Evolutionary conservation across 164 flowering plant species (phyloP), one percentile per base, ranked within the genome.

Genomic region (Vitis riparia): DNA sequence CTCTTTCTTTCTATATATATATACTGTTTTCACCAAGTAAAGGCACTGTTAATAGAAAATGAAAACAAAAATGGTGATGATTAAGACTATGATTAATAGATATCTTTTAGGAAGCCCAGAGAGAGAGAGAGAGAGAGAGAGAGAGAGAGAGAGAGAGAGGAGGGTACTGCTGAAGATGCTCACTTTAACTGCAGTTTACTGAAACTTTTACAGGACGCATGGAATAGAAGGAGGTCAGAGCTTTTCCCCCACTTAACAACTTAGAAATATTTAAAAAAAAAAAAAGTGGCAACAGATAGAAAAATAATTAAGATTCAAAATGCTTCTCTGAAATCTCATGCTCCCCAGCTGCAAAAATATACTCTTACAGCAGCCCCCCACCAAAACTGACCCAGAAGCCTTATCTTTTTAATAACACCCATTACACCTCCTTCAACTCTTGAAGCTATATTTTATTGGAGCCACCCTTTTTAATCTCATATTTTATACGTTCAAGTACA

Each of bases 331-430:
- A 79, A 76, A 61, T 83, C 81, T 83, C 85, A 83, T 84, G 90
- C 87, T 76, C 81, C 82, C 84, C 89, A 83, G 80, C 87, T 81
- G 83, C 86, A 78, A 74, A 79, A 77, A 76, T 57, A 74, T 66
- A 77, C 76, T 72, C 75, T 75, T 57, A 71, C 74, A 71, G 44
- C 44, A 37, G 44, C 44, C 78, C 67, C 79, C 88, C 88, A 82
- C 86, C 82, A 79, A 80, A 37, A 73, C 74, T 78, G 80, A 77
- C 84, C 76, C 77, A 78, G 79, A 81, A 78, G 71, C 84, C 85
- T 82, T 83, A 74, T 81, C 85, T 80, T 84, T 84, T 80, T 73
- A n/a, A n/a, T 59, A 59, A 70, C 77, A 77, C 71, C 71, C 78
- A 80, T 72, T 67, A 52, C 75, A 60, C 67, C 68, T 65, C 69